Evolutionary conservation across 345 rosid species (phyloP), one percentile per base, ranked within the genome.

Genomic region (Populus davidiana): DNA sequence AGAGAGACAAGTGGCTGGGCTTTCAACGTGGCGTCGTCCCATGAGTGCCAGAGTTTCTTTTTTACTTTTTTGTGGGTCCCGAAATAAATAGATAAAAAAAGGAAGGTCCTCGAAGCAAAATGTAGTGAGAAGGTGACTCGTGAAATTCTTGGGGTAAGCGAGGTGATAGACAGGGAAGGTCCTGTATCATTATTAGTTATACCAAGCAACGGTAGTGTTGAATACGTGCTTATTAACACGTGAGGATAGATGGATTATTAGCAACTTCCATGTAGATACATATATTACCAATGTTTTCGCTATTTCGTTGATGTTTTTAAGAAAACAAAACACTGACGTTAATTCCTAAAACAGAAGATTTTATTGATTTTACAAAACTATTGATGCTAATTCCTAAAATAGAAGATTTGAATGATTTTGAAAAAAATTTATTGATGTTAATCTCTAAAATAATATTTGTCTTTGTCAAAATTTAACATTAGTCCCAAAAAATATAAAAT

Each of bases 21-120:
- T 64, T 80, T 80, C 41, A 47, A 62, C 76, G 83, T 80, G 83
- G 83, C 83, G 10, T 12, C 21, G 65, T 75, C 63, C 14, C 38
- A 63, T 29, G 67, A 21, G 8, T n/a, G 5, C 50, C 44, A 43
- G 47, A 3, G 23, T 12, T 20, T 23, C 1, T 33, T n/a, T 54
- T 25, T 12, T 21, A 8, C 21, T 23, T 65, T 8, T 50, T 64
- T 27, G 8, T 49, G 47, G 67, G 66, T 59, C 47, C 20, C 1
- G 16, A 10, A 21, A 14, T 33, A 25, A 10, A 25, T 5, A 63
- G 1, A 9, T 23, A 23, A 27, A 10, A 38, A 0, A 67, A 29
- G 23, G 52, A 71, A 49, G 41, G 63, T 20, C 64, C 64, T 59
- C 17, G 52, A 47, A 47, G 52, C 1, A 10, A 3, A 3, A 59